Conservation (phyloP, 768 basidiomycete species). For the Mycena galericulata region DNA sequence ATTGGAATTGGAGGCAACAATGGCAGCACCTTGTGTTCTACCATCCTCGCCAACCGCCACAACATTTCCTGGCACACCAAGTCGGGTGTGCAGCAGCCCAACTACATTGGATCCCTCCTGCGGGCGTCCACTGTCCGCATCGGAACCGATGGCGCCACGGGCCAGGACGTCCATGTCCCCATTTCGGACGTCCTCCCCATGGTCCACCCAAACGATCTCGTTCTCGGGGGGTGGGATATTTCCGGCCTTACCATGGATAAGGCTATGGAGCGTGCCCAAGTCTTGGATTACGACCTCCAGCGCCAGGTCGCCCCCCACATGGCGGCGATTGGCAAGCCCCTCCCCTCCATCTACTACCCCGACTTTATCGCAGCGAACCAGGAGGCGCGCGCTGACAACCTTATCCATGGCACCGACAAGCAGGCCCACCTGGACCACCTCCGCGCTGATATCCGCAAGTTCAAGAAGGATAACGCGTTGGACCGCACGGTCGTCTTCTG, state of each 20-base stretch:
- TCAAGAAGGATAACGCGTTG: conserved; percentile 85
- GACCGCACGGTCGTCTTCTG: conserved; percentile 96
- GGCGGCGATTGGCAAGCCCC: conserved; percentile 81
- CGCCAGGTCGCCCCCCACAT: conserved; percentile 92
- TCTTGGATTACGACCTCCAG: conserved; percentile 96
- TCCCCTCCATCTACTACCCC: conserved; percentile 97
- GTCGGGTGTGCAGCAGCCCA: conserved; percentile 90
- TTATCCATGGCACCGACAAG: conserved; percentile 89
- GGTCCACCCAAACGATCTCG: conserved; percentile 98
- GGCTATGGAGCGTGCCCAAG: conserved; percentile 94
- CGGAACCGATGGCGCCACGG: conserved; percentile 81
- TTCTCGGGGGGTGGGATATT: conserved; percentile 99
- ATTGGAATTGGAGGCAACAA: conserved; percentile 98
- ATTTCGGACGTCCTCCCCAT: conserved; percentile 94
- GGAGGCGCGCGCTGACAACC: conserved; percentile 94
- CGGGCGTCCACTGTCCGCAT: conserved; percentile 96
- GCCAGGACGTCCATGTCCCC: conserved; percentile 93
- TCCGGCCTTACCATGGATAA: conserved; percentile 86
- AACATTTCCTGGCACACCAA: conserved; percentile 96
- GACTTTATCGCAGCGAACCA: conserved; percentile 99
- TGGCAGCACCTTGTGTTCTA: conserved; percentile 92
- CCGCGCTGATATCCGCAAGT: conserved; percentile 92
- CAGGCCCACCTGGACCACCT: conserved; percentile 92
- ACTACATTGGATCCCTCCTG: conserved; percentile 97
- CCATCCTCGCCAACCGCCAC: conserved; percentile 95